Evolutionary conservation across 768 basidiomycete species (phyloP), one percentile per base, ranked within the genome.

Genomic region (Phaeotremella fagi): DNA sequence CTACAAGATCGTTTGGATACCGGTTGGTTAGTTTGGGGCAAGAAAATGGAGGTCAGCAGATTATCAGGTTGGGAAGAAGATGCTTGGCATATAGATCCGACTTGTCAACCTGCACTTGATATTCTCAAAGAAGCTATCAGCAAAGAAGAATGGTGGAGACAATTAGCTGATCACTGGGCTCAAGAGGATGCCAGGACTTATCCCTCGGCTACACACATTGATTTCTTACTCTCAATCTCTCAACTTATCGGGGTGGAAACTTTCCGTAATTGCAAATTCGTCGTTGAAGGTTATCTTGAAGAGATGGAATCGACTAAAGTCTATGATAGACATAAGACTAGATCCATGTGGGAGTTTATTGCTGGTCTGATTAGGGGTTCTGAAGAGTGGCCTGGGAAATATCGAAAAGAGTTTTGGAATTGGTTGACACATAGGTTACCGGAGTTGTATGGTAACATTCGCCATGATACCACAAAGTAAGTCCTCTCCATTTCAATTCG

Each of bases 341-440:
- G 89, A 23, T 87, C 87, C 25, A 84, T 84, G 23, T 88, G 88
- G 3, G 90, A 95, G 72, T 78, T 90, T 27, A 69, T 91, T 24
- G 78, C 81, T 29, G 90, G 90, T 20, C 64, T 90, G 44, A 74
- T 88, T 50, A 81, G 90, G 57, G 90, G 89, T 28, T 83, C 86
- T 14, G 90, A 90, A 72, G 87, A 92, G 65, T 94, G 91, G 90
- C 77, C 81, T 0, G 79, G 78, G 49, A 73, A 75, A 33, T 73
- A 77, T 31, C 78, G 79, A 24, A 75, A 81, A 45, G 72, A 75
- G 33, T 72, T 92, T 3, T 91, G 87, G 89, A 59, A 74, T 35
- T 94, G 90, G 90, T 75, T 84, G 27, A 75, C 77, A 4, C 72
- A 78, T 29, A 82, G 81, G 42, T 73, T 92, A 29, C 79, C 83